Evolutionary conservation across 495 filamentous ascomycete species (phyloP).

Genomic region (Cetradonia linearis): DNA sequence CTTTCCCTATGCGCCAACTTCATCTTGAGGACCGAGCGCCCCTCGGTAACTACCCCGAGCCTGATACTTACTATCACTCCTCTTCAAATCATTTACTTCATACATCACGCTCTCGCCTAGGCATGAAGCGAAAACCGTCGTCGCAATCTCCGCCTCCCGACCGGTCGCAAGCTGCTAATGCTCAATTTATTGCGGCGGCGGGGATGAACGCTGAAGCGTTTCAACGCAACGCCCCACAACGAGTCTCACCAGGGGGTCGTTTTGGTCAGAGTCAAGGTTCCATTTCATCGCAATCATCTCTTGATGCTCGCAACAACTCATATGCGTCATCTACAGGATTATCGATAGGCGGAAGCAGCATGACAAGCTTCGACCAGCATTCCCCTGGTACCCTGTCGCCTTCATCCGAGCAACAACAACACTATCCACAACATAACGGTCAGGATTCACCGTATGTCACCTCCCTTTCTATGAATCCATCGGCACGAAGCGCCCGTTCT

Average conservation of each 20-base stretch:
- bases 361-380: constrained; percentile 61
- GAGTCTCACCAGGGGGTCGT: constrained; percentile 30
- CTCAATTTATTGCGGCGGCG: constrained; percentile 19
- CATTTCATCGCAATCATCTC: constrained; percentile 62
- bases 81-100: constrained; percentile 29
- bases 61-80: constrained; percentile 2
- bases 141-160: constrained; percentile 68
- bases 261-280: constrained; percentile 56
- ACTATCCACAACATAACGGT: constrained; percentile 31
- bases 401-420: constrained; percentile 40
- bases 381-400: constrained; percentile 69
- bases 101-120: constrained; percentile 40
- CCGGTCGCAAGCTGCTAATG: constrained; percentile 55
- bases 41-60: constrained; percentile 27
- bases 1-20: constrained; percentile 50
- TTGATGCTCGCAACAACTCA: constrained; percentile 60
- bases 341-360: constrained; percentile 58
- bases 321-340: constrained; percentile 57
- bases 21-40: constrained; percentile 50
- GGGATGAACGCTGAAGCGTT: constrained; percentile 54
- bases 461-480: constrained; percentile 50
- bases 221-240: constrained; percentile 41
- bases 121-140: constrained; percentile 65
- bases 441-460: constrained; percentile 50
- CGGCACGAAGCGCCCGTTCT: constrained; percentile 43